These are phyloP conservation scores for Syzygium jambos DNA, from an alignment of 345 rosid genomes.

Conservation along the genomic window DNA sequence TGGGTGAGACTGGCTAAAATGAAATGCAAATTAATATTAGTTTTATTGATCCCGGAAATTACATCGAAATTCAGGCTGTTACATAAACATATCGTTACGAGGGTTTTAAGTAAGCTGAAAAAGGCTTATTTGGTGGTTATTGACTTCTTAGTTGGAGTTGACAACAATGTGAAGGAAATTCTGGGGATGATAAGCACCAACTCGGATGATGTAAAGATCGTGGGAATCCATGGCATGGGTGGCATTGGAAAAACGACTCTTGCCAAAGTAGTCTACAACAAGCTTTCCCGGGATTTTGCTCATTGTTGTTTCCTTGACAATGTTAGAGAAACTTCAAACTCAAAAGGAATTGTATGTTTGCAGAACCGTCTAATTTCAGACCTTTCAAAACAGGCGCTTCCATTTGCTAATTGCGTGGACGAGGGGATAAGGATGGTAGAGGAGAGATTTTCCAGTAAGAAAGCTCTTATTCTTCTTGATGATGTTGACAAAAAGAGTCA, in stretches of 20 bases:
- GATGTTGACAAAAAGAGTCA: neutral
- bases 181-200: neutral
- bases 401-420: neutral
- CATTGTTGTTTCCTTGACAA: neutral
- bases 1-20: too few relatives aligned
- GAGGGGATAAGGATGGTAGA: neutral
- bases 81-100: neutral
- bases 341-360: neutral
- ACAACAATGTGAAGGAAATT: neutral
- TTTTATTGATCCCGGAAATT: too few relatives aligned
- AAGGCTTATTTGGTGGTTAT: neutral
- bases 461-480: constrained; percentile 2
- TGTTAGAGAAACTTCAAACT: neutral
- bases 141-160: neutral
- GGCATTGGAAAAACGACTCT: neutral
- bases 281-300: neutral
- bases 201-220: neutral
- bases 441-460: neutral
- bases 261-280: neutral
- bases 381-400: neutral
- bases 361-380: neutral
- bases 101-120: neutral
- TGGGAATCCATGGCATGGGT: neutral
- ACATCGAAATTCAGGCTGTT: too few relatives aligned
- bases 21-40: too few relatives aligned